These are phyloP conservation scores for Arabis hirsuta DNA, from an alignment of 345 rosid species.

Conservation along the genomic window DNA sequence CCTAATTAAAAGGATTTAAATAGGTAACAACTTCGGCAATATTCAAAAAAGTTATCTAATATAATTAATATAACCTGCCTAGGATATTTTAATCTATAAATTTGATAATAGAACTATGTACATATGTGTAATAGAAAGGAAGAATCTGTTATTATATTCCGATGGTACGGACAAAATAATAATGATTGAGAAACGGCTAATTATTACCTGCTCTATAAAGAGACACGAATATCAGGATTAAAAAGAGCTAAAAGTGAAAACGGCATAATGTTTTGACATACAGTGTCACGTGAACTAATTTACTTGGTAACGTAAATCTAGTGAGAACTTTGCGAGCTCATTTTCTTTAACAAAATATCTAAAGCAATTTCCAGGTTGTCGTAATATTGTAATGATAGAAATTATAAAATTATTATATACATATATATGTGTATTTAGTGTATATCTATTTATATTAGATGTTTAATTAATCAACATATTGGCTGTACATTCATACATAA, in stretches of 20 bases:
- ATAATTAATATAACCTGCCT: no score
- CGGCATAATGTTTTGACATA: conserved; percentile 32
- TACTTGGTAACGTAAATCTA: conserved; percentile 34
- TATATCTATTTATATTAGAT: background rate
- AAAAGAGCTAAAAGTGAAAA: conserved; percentile 41
- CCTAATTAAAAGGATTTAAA: no score
- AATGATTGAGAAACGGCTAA: conserved; percentile 41
- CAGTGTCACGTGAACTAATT: conserved; percentile 43
- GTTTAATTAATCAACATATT: background rate
- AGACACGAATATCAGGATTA: conserved; percentile 36
- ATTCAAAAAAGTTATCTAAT: no score
- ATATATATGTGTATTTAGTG: background rate
- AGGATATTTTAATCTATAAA: no score
- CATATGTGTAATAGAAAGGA: conserved; percentile 1
- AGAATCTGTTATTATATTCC: background rate
- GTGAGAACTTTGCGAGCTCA: conserved; percentile 24
- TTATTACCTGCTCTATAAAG: conserved; percentile 12
- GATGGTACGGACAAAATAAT: background rate
- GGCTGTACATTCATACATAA: background rate
- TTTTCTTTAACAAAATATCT: conserved; percentile 9
- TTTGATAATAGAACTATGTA: background rate
- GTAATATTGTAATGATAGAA: conserved; percentile 11
- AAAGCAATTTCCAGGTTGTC: conserved; percentile 20
- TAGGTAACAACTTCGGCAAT: no score
- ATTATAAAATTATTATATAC: background rate